Evolutionary conservation across 805 yeast species (phyloP).

Genomic region (Metschnikowia arizonensis): DNA sequence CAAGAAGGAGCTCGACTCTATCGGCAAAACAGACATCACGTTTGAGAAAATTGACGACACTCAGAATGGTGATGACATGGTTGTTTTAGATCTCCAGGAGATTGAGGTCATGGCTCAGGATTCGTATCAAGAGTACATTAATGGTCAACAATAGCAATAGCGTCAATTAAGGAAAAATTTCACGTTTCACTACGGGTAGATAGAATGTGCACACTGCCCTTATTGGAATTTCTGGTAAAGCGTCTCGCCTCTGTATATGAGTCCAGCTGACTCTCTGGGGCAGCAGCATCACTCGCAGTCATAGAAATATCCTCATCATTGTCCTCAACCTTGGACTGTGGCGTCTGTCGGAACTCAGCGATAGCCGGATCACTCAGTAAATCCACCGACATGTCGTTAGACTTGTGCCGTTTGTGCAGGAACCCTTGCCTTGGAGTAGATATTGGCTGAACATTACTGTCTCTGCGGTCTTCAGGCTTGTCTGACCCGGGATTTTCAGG

Average conservation of each 20-base stretch:
- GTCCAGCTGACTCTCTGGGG: not conserved
- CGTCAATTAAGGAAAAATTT: not conserved
- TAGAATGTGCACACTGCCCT: constrained; percentile 3
- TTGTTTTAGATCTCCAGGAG: constrained; percentile 16
- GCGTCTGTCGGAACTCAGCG: constrained; percentile 2
- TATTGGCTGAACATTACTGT: not conserved
- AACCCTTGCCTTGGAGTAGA: constrained; percentile 2
- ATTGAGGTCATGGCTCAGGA: constrained; percentile 19
- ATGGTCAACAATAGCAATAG: not conserved
- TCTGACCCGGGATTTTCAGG: constrained; percentile 33
- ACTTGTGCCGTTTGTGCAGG: constrained; percentile 37
- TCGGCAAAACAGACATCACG: constrained; percentile 46
- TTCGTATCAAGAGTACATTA: constrained; percentile 9
- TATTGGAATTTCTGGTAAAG: not conserved
- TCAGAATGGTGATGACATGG: constrained; percentile 19
- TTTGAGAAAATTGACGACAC: constrained; percentile 48
- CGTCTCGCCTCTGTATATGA: constrained; percentile 1
- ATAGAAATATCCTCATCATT: constrained; percentile 16
- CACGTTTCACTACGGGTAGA: not conserved
- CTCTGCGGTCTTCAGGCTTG: constrained; percentile 6
- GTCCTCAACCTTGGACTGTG: not conserved
- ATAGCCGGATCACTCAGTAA: constrained; percentile 12
- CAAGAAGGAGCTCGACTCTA: constrained; percentile 34
- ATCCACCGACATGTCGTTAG: constrained; percentile 28
- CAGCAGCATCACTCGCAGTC: constrained; percentile 13